Evolutionary conservation across 1,284 basidiomycete genomes (phyloP).

Genomic region (Thecaphora thlaspeos): DNA sequence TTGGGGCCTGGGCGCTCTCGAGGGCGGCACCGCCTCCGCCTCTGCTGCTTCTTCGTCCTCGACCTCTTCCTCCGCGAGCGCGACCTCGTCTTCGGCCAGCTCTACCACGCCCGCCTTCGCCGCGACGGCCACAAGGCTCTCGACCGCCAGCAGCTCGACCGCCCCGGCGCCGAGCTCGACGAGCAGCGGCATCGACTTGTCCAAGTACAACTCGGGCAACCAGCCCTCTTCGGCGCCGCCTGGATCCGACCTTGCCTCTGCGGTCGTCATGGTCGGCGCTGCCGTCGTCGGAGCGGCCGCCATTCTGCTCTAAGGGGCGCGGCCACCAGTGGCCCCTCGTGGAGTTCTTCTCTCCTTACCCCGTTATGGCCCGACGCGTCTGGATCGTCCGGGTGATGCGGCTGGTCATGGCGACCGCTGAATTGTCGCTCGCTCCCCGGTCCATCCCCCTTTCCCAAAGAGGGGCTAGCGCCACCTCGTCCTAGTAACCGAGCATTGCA

Average conservation of each 20-base stretch:
- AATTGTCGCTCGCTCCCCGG: too few relatives aligned
- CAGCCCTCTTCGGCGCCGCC: slow-evolving; percentile 14
- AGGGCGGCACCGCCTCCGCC: slow-evolving; percentile 37
- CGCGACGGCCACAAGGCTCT: too few relatives aligned
- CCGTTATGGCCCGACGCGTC: too few relatives aligned
- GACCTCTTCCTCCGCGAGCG: slow-evolving; percentile 4
- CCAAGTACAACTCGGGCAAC: slow-evolving; percentile 11
- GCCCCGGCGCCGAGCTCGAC: slow-evolving; percentile 9
- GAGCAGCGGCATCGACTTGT: slow-evolving; percentile 7
- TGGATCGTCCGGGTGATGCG: too few relatives aligned
- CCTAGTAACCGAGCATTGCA: too few relatives aligned
- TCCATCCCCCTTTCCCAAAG: too few relatives aligned
- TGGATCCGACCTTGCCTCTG: slow-evolving; percentile 11
- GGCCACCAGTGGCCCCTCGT: too few relatives aligned
- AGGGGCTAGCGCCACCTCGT: too few relatives aligned
- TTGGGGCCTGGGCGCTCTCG: slow-evolving; percentile 72
- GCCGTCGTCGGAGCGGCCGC: slow-evolving; percentile 15
- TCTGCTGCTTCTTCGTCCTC: slow-evolving; percentile 7
- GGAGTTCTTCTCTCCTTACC: too few relatives aligned
- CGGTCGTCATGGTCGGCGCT: slow-evolving; percentile 14
- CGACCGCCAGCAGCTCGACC: slow-evolving; percentile 1
- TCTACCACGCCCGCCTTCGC: too few relatives aligned
- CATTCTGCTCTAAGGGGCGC: too few relatives aligned
- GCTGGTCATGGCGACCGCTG: too few relatives aligned
- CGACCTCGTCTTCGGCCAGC: slow-evolving; percentile 5